Percentiles rank a stretch among this genome's conserved stretches.
Evolutionary conservation across 1,284 basidiomycete genomes (phyloP).

Genomic region (Cryptococcus neoformans): DNA sequence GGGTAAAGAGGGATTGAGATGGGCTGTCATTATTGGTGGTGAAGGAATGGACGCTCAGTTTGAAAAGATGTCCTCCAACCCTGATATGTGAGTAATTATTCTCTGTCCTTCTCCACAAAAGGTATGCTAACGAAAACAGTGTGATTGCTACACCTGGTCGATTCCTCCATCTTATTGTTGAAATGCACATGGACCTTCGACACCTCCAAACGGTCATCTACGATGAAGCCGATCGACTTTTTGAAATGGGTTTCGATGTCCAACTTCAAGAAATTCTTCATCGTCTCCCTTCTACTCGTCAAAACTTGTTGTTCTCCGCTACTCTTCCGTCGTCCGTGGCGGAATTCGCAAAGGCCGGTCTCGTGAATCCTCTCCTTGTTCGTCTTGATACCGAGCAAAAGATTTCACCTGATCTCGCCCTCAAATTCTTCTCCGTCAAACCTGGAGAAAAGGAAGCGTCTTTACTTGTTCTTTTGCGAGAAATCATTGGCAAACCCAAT

Average conservation of each 20-base stretch:
- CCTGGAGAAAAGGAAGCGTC: slow-evolving; percentile 93
- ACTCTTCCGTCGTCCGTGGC: slow-evolving; percentile 94
- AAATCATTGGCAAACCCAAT: slow-evolving; percentile 79
- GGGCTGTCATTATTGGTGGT: slow-evolving; percentile 95
- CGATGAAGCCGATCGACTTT: slow-evolving; percentile 96
- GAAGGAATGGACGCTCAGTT: slow-evolving; percentile 97
- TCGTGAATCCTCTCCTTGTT: slow-evolving; percentile 90
- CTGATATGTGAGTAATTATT: slow-evolving; percentile 72
- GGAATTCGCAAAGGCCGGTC: slow-evolving; percentile 95
- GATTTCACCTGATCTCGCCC: slow-evolving; percentile 87
- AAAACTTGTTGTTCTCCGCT: slow-evolving; percentile 93
- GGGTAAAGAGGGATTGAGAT: slow-evolving; percentile 66
- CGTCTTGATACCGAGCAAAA: slow-evolving; percentile 94
- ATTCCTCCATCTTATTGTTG: slow-evolving; percentile 89
- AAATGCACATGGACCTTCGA: slow-evolving; percentile 93
- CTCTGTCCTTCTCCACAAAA: too few species aligned
- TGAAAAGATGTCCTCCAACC: slow-evolving; percentile 88
- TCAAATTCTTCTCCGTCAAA: slow-evolving; percentile 93
- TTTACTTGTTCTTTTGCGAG: slow-evolving; percentile 75
- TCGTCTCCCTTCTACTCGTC: slow-evolving; percentile 78
- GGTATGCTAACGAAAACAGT: slow-evolving; percentile 50
- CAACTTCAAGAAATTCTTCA: slow-evolving; percentile 88
- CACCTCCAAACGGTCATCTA: slow-evolving; percentile 91
- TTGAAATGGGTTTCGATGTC: slow-evolving; percentile 96
- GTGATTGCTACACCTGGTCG: slow-evolving; percentile 98